Conservation (phyloP, 2,329 filamentous ascomycete species). For the Colletotrichum sojae region DNA sequence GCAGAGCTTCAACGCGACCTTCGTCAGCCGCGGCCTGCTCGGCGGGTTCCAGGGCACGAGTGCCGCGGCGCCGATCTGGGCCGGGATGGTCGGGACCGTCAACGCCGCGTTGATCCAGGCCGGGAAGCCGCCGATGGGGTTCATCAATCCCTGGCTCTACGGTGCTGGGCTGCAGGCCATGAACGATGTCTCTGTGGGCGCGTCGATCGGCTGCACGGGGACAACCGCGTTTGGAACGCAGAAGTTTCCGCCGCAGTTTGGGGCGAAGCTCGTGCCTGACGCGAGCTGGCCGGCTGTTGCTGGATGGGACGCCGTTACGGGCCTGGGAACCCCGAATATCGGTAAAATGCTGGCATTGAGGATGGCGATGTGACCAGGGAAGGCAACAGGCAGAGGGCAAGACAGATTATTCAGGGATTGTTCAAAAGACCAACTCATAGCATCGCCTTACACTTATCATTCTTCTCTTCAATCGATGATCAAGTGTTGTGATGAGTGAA, state of each 20-base stretch:
- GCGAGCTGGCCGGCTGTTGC: conserved; percentile 48
- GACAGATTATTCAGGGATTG: background rate
- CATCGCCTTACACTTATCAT: too few species aligned
- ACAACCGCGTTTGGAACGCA: conserved; percentile 39
- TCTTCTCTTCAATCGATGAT: too few species aligned
- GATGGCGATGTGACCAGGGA: conserved; percentile 18
- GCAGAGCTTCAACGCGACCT: conserved; percentile 34
- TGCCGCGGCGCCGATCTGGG: conserved; percentile 74
- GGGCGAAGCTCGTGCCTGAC: conserved; percentile 46
- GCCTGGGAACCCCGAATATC: conserved; percentile 62
- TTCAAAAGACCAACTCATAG: too few species aligned
- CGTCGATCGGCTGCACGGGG: conserved; percentile 50
- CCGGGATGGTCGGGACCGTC: conserved; percentile 73
- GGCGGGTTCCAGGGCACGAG: conserved; percentile 45
- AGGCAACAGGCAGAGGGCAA: background rate
- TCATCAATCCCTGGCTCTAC: conserved; percentile 76
- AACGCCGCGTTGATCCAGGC: conserved; percentile 72
- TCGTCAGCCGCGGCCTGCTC: conserved; percentile 47
- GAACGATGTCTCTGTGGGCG: conserved; percentile 54
- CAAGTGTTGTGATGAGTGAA: too few species aligned
- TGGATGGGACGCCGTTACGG: conserved; percentile 56
- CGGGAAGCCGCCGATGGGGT: conserved; percentile 68
- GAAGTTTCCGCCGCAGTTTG: conserved; percentile 40
- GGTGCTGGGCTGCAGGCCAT: conserved; percentile 48
- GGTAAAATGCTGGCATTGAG: conserved; percentile 46